These are phyloP conservation scores for Hypoxylon sp. DNA, from an alignment of 2,329 filamentous ascomycete genomes.

Conservation along the genomic window DNA sequence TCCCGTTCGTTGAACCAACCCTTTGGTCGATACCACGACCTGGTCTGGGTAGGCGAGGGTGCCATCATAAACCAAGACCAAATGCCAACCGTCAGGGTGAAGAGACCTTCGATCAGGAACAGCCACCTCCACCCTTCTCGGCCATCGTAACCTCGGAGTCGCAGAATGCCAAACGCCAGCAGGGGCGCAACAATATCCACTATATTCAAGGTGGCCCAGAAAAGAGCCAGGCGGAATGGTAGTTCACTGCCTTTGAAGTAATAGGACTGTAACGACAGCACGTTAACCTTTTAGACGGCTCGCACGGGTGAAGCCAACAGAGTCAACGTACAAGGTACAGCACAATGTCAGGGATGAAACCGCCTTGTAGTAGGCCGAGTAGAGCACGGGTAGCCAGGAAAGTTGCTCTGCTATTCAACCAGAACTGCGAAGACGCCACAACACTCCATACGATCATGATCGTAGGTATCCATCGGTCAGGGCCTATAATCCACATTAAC, in stretches of 20 bases:
- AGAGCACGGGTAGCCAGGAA: conserved; percentile 52
- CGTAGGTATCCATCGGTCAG: conserved; percentile 51
- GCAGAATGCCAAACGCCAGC: conserved; percentile 52
- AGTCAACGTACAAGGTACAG: conserved; percentile 49
- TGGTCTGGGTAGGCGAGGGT: conserved; percentile 62
- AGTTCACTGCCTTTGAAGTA: conserved; percentile 53
- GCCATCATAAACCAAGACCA: conserved; percentile 62
- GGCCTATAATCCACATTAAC: conserved; percentile 27
- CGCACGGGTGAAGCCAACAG: neutral
- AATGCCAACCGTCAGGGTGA: conserved; percentile 58
- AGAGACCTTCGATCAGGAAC: conserved; percentile 65
- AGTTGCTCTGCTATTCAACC: conserved; percentile 46
- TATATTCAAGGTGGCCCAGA: conserved; percentile 51
- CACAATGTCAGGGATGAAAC: conserved; percentile 54
- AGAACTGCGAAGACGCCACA: conserved; percentile 52
- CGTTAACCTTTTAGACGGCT: conserved; percentile 3
- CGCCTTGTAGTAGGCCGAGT: conserved; percentile 53
- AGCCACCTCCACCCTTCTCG: conserved; percentile 61
- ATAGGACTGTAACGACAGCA: conserved; percentile 43
- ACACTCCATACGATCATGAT: conserved; percentile 54
- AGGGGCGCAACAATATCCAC: conserved; percentile 52
- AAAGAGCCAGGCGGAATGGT: conserved; percentile 52
- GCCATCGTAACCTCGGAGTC: conserved; percentile 55
- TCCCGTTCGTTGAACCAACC: conserved; percentile 74
- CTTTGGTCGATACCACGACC: conserved; percentile 68